Base-by-base conservation (phyloP, 495 filamentous ascomycete genomes). In the Diplogelasinospora grovesii region DNA sequence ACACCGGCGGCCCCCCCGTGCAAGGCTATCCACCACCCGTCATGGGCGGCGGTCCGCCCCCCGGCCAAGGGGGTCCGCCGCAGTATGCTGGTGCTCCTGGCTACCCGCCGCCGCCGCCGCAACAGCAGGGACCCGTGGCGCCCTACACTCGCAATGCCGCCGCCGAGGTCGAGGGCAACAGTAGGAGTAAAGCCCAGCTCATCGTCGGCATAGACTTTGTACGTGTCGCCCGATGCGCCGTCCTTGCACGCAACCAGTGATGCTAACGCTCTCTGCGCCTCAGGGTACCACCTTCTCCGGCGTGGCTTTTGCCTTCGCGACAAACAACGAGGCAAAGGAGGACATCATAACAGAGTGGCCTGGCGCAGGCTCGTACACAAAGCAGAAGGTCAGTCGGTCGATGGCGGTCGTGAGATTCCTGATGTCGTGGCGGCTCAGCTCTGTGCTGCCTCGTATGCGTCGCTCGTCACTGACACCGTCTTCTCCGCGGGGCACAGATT, bases 201-300 rank as follows among this genome's bases (percentile, higher is more conserved):
- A 87, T 87, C 55, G 82, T 86, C 39, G 82, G 82, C 39, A 86
- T 86, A 54, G 82, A 87, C 54, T 87, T 87, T 69, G 83, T 87
- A 65, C 57, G 83, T 70, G 16, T 11, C 19, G 32, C 22, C 14
- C 20, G 5, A 32, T 16, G 11, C 14, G 14, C 18, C 9, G 23
- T 22, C 4, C 18, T 27, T 4, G 10, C 39, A 29, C 23, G 25
- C 23, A 21, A 13, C 8, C 9, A 6, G 14, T n/a, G 11, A 24
- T 19, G 43, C 62, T 68, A 48, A 65, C 47, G 10, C 11, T 28
- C 9, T 22, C n/a, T n/a, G 31, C 22, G 2, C 41, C 22, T 15
- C 47, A 85, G 81, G 81, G 81, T 37, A 85, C 81, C 19, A 85
- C 81, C 4, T 85, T 85, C 61, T 84, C 81, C 10, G 81, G 81